Evolutionary conservation across 257 asterid genomes (phyloP), one percentile per base, ranked within the genome.

Genomic region (Petunia axillaris): DNA sequence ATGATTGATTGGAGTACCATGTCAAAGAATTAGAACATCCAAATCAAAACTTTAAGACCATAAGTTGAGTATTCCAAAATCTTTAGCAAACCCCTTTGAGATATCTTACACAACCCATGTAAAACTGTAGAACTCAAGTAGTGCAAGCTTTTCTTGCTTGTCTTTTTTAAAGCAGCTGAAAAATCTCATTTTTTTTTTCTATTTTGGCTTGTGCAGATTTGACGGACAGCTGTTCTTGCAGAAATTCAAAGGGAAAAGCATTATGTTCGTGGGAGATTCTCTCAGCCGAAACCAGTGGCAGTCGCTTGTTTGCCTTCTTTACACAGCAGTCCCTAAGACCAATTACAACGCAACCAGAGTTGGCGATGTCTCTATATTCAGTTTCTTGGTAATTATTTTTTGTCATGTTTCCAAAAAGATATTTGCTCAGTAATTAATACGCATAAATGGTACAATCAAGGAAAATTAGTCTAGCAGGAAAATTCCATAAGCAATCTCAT

Each of bases 231-330:
- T 73, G 37, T 81, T 87, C 46, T 65, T 87, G 83, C 64, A 83
- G 54, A 83, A 81, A 55, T 83, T 83, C 1, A 71, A 75, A 79
- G 88, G 88, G 25, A 87, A 87, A 77, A 83, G 81, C 50, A 79
- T 87, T 0, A 85, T 87, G 83, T 87, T 87, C 39, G 84, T 84
- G 1, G 90, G 90, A 8, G 90, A 87, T 76, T 87, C 90, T 77
- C 48, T 87, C 4, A 87, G 88, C 9, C 71, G 90, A 81, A 86
- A 87, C 11, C 90, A 87, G 9, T 83, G 87, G 82, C 81, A 85
- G 80, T 87, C 90, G 36, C 74, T 85, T 15, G 77, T 80, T 1
- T 87, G 90, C 41, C 66, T 87, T 65, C 90, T 87, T 76, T 85
- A 87, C 67, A 63, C 83, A 54, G 63, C 87, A 37, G 77, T 77